Percentiles rank a stretch among this genome's conserved stretches.
These are phyloP conservation scores for Cyberlindnera samutprakarnensis DNA, from an alignment of 805 yeast species.

Conservation along the genomic window DNA sequence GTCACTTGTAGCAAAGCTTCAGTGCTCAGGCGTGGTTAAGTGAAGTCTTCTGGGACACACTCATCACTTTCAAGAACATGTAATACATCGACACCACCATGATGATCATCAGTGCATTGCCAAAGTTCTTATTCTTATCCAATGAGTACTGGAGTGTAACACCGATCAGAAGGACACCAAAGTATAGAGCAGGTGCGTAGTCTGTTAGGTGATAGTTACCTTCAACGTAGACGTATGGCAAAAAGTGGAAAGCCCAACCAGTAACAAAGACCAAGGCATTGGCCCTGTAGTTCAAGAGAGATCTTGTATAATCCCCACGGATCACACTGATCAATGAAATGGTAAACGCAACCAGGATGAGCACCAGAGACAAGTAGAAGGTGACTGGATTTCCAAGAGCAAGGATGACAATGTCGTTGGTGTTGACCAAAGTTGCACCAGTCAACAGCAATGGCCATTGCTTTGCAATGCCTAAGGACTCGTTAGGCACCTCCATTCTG, in stretches of 20 bases:
- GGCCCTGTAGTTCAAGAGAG: constrained; percentile 9
- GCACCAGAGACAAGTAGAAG: constrained; percentile 39
- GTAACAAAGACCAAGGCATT: constrained; percentile 25
- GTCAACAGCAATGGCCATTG: constrained; percentile 55
- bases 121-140: constrained; percentile 22
- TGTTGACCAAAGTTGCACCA: constrained; percentile 54
- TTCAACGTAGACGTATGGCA: constrained; percentile 40
- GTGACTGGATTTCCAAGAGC: constrained; percentile 57
- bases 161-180: constrained; percentile 37
- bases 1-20: too few species aligned
- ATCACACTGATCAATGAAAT: constrained; percentile 20
- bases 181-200: constrained; percentile 44
- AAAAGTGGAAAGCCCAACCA: constrained; percentile 53
- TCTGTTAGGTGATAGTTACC: constrained; percentile 34
- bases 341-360: constrained; percentile 22
- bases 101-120: constrained; percentile 20
- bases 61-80: too few species aligned
- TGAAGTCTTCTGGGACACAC: too few species aligned
- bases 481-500: constrained; percentile 17
- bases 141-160: constrained; percentile 37
- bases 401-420: constrained; percentile 40
- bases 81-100: constrained; percentile 12
- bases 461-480: constrained; percentile 34
- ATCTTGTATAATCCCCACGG: constrained; percentile 13
- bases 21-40: too few species aligned